A percentile compares a stretch with the other conserved stretches of the same genome.
Conservation (phyloP, 495 filamentous ascomycete species). For the Aspergillus diversus region DNA sequence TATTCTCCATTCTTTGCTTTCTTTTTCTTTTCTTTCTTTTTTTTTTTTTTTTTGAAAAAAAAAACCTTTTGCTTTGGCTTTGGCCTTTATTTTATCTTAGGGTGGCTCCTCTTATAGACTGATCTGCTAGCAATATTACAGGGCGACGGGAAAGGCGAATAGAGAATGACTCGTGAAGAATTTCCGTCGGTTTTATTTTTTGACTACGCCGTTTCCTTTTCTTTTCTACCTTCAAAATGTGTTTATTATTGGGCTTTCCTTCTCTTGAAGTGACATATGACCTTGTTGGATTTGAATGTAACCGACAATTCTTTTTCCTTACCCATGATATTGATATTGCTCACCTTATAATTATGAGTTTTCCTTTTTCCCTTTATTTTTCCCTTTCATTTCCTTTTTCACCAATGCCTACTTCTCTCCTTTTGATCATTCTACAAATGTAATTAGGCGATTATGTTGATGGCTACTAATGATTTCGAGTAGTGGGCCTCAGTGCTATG, state of each 20-base stretch:
- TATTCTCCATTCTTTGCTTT: no score
- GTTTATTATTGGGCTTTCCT: slow-evolving; percentile 6
- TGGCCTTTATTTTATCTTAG: slow-evolving; percentile 18
- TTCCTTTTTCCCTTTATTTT: not conserved
- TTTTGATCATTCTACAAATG: not conserved
- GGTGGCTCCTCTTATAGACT: slow-evolving; percentile 33
- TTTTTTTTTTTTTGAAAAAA: not conserved
- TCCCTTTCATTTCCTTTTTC: not conserved
- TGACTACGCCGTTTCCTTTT: not conserved
- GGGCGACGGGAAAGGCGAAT: slow-evolving; percentile 19
- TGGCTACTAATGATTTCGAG: not conserved
- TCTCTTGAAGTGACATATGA: slow-evolving; percentile 8
- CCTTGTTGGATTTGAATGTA: not conserved
- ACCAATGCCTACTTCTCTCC: not conserved
- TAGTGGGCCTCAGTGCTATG: not conserved
- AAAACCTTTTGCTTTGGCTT: not conserved
- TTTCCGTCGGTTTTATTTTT: not conserved
- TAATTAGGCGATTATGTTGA: slow-evolving; percentile 1
- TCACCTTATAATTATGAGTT: not conserved
- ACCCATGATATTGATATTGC: not conserved
- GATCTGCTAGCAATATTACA: slow-evolving; percentile 23
- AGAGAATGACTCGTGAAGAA: slow-evolving; percentile 24
- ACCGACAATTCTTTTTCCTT: not conserved
- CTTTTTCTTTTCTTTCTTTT: not conserved
- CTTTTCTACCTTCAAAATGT: slow-evolving; percentile 3